Conservation (phyloP, 1,139 yeast genomes). For the Candida smagusa region DNA sequence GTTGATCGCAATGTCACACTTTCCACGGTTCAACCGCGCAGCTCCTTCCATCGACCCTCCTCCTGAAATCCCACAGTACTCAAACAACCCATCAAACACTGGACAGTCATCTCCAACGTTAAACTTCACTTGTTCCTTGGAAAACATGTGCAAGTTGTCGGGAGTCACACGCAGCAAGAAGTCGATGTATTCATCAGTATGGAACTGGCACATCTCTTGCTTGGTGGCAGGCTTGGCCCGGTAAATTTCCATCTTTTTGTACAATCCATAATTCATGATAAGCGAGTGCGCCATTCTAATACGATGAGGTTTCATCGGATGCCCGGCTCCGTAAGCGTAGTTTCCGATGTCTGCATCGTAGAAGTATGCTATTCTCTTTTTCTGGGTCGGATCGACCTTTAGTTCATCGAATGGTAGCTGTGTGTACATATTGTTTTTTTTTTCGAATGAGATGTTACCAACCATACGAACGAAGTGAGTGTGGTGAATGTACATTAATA, state of each 20-base stretch:
- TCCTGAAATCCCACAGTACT: conserved; percentile 89
- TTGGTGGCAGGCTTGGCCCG: conserved; percentile 97
- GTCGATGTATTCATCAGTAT: conserved; percentile 95
- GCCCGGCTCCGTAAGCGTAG: conserved; percentile 97
- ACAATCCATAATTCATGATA: conserved; percentile 94
- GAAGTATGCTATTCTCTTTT: conserved; percentile 46
- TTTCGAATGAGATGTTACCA: no score
- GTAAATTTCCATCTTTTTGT: conserved; percentile 95
- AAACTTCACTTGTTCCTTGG: conserved; percentile 90
- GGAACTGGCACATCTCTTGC: conserved; percentile 98
- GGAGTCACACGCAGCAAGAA: conserved; percentile 92
- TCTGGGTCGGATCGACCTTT: conserved; percentile 38
- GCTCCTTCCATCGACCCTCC: conserved; percentile 99
- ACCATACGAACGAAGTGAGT: no score
- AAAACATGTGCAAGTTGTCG: conserved; percentile 85
- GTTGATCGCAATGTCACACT: conserved; percentile 93
- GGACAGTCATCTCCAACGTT: conserved; percentile 98
- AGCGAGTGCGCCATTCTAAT: conserved; percentile 98
- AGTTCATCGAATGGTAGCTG: conserved; percentile 48
- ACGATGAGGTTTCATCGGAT: conserved; percentile 98
- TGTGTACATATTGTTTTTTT: conserved; percentile 26
- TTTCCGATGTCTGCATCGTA: conserved; percentile 86
- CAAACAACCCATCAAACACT: conserved; percentile 93
- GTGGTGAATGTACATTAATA: no score
- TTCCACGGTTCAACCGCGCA: conserved; percentile 85